A percentile compares a stretch with the other conserved stretches of the same genome.
Conservation (phyloP, 345 rosid genomes). For the Melaleuca alternifolia region DNA sequence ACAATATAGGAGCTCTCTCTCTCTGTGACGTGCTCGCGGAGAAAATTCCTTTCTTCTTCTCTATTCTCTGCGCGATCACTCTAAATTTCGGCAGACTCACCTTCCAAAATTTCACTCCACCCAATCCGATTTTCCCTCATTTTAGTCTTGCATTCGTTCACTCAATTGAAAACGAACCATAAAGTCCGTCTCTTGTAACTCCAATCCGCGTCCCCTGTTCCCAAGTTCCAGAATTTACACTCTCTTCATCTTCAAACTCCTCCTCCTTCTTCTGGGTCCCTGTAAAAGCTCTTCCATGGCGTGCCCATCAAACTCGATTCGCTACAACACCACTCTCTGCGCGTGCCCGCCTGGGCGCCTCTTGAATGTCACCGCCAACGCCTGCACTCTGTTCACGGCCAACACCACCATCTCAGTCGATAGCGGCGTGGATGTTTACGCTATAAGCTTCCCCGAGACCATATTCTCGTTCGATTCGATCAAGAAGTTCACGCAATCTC, state of each 20-base stretch:
- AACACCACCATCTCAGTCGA: constrained; percentile 30
- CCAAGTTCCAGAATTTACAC: neutral
- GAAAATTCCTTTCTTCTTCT: neutral
- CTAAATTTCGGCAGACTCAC: neutral
- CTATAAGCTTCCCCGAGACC: constrained; percentile 44
- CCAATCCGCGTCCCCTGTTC: neutral
- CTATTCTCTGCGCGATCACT: neutral
- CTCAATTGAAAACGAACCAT: neutral
- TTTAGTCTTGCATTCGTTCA: neutral
- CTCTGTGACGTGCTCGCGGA: neutral
- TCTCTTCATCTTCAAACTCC: neutral
- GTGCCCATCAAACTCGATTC: constrained; percentile 52
- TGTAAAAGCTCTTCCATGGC: constrained; percentile 8
- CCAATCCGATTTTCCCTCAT: neutral
- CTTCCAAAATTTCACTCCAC: neutral
- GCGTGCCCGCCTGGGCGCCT: constrained; percentile 70
- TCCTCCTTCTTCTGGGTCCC: neutral
- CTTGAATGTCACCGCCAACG: constrained; percentile 26
- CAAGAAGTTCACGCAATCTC: constrained; percentile 74
- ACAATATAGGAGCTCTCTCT: neutral
- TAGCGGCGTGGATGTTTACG: constrained; percentile 35
- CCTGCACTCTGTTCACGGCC: constrained; percentile 36
- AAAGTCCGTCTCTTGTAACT: neutral
- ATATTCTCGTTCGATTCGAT: constrained; percentile 66
- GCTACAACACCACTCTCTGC: constrained; percentile 62